Conservation (phyloP, 23 red algal genomes). For the Gracilaria domingensis region DNA sequence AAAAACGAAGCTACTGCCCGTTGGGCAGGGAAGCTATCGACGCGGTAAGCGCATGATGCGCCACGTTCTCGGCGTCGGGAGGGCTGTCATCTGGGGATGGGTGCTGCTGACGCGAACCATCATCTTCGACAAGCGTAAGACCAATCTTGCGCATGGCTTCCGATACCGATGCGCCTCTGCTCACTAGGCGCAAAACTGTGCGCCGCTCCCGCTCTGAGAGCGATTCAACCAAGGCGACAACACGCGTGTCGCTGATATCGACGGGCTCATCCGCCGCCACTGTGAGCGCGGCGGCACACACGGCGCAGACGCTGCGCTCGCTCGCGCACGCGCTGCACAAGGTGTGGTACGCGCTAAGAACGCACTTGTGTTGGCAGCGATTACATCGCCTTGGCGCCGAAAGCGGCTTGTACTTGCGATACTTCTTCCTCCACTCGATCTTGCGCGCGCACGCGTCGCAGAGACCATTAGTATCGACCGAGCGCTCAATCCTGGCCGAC, state of each 20-base stretch:
- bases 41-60: too few species aligned
- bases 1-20: background rate
- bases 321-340: slow-evolving; percentile 31
- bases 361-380: slow-evolving; percentile 7
- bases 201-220: slow-evolving; percentile 16
- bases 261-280: too few species aligned
- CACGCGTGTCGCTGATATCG: slow-evolving; percentile 2
- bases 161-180: background rate
- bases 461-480: slow-evolving; percentile 4
- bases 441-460: slow-evolving; percentile 48
- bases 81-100: background rate
- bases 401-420: slow-evolving; percentile 69
- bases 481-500: background rate
- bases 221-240: background rate
- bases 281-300: slow-evolving; percentile 42
- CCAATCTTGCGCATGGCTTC: slow-evolving; percentile 15
- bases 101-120: background rate
- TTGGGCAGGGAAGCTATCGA: background rate
- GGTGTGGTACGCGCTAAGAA: slow-evolving; percentile 33
- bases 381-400: slow-evolving; percentile 28
- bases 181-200: background rate
- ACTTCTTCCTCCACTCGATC: slow-evolving; percentile 59
- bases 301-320: background rate
- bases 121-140: background rate
- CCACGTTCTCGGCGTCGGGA: too few species aligned